Evolutionary conservation across 208 protist genomes (phyloP).

Genomic region (Spongospora subterranea): DNA sequence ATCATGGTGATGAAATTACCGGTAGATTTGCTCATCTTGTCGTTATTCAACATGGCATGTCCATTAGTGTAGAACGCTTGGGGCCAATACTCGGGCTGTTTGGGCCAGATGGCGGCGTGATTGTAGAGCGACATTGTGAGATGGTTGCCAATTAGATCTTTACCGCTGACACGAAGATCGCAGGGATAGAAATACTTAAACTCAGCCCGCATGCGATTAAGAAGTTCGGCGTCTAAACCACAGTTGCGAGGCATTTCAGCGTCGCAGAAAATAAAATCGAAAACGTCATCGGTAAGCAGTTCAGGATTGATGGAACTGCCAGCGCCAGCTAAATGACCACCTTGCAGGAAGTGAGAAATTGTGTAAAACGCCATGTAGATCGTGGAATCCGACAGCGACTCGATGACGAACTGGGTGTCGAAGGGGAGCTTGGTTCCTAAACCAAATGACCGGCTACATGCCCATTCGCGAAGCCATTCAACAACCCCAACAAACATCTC

Average conservation of each 20-base stretch:
- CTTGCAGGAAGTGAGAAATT: conserved; percentile 83
- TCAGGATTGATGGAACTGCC: not conserved
- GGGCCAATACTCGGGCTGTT: conserved; percentile 82
- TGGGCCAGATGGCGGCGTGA: conserved; percentile 96
- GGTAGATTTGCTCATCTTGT: conserved; percentile 99
- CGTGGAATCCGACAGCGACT: conserved; percentile 99
- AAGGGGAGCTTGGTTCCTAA: conserved; percentile 97
- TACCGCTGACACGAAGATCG: conserved; percentile 97
- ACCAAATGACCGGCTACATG: conserved; percentile 98
- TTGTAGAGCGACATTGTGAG: conserved; percentile 99
- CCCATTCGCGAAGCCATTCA: conserved; percentile 98
- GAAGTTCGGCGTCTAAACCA: conserved; percentile 75
- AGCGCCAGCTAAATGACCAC: not conserved
- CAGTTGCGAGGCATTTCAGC: conserved; percentile 29
- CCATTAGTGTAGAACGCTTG: conserved; percentile 96
- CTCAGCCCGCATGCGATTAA: conserved; percentile 87
- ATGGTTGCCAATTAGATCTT: conserved; percentile 99
- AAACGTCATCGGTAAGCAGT: conserved; percentile 19
- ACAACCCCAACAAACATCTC: conserved; percentile 90
- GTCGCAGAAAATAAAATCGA: conserved; percentile 55
- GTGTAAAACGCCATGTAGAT: conserved; percentile 99
- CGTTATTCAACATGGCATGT: conserved; percentile 96
- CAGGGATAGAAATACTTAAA: conserved; percentile 99
- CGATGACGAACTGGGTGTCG: conserved; percentile 94
- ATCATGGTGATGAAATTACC: conserved; percentile 98